Base-by-base conservation (phyloP, 176 grass and related monocot species). In the Otatea glauca region DNA sequence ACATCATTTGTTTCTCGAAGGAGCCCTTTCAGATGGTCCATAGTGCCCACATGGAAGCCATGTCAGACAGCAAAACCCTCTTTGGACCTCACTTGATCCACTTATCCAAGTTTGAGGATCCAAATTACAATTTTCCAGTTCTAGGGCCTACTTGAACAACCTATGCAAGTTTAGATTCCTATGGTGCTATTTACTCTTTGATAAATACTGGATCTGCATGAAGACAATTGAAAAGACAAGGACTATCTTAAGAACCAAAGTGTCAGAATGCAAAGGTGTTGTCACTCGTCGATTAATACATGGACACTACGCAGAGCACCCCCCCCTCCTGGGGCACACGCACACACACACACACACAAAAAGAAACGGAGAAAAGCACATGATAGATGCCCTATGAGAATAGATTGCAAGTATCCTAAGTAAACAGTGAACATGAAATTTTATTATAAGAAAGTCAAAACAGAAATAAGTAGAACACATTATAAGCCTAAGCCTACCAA, bases 31-130 rank as follows among this genome's bases (percentile, higher is more conserved):
- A 58, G 1, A 76, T 38, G 18, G 56, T 61, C 21, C 55, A 77
- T 17, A 25, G 74, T 59, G 74, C 74, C 54, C 21, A 24, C 41
- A 25, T 77, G 55, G 20, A 58, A 75, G 50, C 14, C 38, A 76
- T 59, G 17, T 35, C 29, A 67, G 14, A 66, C 21, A 39, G 14
- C n/a, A 68, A 49, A 80, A 41, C 47, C 20, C 16, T 54, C n/a
- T 39, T 68, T 68, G 6, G 47, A 80, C 67, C 11, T 67, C 47
- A 68, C 45, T 80, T 37, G 17, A 72, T 73, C 37, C 70, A 50
- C 14, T 34, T 53, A 25, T 51, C 44, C 7, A 50, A 73, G 48
- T 24, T 32, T 27, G 14, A 73, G 70, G 48, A 72, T 72, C 43
- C 34, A 48, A 47, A 48, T 49, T 72, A 11, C 47, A 73, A 29